phyloP scores from a whole-genome alignment of 441 rosid genomes.

The Gossypium davidsonii region DNA sequence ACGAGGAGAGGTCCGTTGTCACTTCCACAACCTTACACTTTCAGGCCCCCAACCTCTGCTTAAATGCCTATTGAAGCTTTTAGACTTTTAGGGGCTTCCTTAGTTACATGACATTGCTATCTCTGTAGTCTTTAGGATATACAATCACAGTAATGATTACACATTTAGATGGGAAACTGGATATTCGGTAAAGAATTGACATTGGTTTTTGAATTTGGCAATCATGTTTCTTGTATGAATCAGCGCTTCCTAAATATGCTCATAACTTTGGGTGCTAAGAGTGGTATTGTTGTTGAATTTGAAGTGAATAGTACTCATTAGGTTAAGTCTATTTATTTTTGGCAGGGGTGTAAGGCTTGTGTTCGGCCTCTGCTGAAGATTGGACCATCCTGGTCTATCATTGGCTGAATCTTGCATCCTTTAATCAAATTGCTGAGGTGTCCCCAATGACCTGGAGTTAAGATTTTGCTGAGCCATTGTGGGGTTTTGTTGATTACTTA shows the following conservation, averaged over 20 bases:
- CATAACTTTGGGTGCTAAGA: not conserved
- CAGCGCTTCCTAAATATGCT: not conserved
- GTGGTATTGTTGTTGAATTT: not conserved
- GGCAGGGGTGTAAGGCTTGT: constrained; percentile 25
- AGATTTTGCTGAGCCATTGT: constrained; percentile 7
- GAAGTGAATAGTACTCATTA: not conserved
- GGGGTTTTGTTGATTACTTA: not conserved
- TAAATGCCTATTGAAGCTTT: not conserved
- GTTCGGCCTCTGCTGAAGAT: constrained; percentile 16
- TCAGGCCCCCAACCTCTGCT: constrained; percentile 39
- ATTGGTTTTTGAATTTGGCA: not conserved
- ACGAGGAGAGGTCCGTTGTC: constrained; percentile 68
- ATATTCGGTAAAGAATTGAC: not conserved
- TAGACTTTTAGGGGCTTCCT: not conserved
- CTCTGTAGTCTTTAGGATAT: not conserved
- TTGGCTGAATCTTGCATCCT: not conserved
- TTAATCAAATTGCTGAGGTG: not conserved
- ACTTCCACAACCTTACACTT: constrained; percentile 69
- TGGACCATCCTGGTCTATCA: constrained; percentile 1
- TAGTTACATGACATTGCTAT: not conserved
- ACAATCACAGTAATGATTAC: not conserved
- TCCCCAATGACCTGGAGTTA: not conserved
- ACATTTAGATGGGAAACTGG: not conserved
- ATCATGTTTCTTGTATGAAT: not conserved
- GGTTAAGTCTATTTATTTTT: constrained; percentile 19